Conservation (phyloP, 306 rosid genomes). For the Glycyrrhiza uralensis region DNA sequence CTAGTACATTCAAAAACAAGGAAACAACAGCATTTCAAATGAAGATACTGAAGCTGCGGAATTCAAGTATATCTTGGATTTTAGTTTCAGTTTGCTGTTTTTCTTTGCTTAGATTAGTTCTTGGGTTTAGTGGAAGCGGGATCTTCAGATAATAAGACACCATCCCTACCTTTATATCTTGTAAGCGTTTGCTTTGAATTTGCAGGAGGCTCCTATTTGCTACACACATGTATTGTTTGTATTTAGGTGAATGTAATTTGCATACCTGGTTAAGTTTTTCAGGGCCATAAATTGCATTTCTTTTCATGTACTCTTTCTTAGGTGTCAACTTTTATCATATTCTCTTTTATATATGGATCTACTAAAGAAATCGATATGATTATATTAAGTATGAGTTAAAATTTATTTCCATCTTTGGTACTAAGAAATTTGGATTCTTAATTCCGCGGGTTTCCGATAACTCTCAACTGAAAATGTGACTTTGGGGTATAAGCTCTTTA, state of each 20-base stretch:
- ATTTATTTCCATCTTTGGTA: not conserved
- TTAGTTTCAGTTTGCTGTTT: slow-evolving; percentile 18
- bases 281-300: not conserved
- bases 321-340: not conserved
- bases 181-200: slow-evolving; percentile 17
- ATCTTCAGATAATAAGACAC: slow-evolving; percentile 14
- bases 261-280: not conserved
- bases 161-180: slow-evolving; percentile 18
- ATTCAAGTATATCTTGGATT: slow-evolving; percentile 16
- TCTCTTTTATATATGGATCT: not conserved
- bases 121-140: slow-evolving; percentile 18
- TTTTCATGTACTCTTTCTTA: not conserved
- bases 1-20: slow-evolving; percentile 24
- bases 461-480: too few relatives aligned
- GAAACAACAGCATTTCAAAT: slow-evolving; percentile 14
- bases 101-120: not conserved
- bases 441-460: too few relatives aligned
- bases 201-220: slow-evolving; percentile 10
- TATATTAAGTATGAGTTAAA: not conserved
- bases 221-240: slow-evolving; percentile 5
- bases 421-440: not conserved
- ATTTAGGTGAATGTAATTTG: slow-evolving; percentile 1
- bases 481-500: too few relatives aligned
- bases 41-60: slow-evolving; percentile 5
- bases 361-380: not conserved